Base-by-base conservation (phyloP, 163 green algal species). In the Picocystis sp. region DNA sequence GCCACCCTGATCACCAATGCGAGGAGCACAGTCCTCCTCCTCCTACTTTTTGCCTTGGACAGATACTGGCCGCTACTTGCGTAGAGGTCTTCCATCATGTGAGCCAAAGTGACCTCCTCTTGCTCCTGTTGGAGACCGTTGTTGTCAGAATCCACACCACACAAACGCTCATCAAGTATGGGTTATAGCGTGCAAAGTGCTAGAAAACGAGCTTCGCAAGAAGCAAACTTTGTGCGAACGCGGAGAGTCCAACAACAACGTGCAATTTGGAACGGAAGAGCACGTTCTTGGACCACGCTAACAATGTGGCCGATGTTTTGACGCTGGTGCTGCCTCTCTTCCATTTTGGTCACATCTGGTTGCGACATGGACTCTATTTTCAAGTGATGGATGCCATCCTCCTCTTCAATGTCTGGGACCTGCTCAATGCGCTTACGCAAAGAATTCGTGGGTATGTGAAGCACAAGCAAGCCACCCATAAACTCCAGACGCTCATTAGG, bases 271-370 rank as follows among this genome's bases (percentile, higher is more conserved):
- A 78, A 56, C 61, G 54, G 43, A 52, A 59, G 8, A 55, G 49
- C 2, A 25, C 43, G 0, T 41, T 81, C 8, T 49, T 76, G 11
- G 80, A 73, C 54, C 53, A 69, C 24, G 24, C 67, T 13, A 63
- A 83, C 12, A 51, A 81, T 19, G 49, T 24, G 2, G 17, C 52
- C 3, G 71, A 78, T 41, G 43, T 83, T 22, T 24, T 49, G 12
- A 52, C 65, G 47, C 41, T 62, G 29, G 1, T 50, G 0, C 57
- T 82, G 21, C 76, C 55, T 11, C n/a, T n/a, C 23, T 47, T 41
- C 17, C 74, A 82, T 58, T 73, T 72, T 54, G 47, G 52, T 22
- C 74, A 84, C 60, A 54, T 82, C 10, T 81, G 61, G 62, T 70
- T 52, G 14, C 55, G 71, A 46, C 68, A 72, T 49, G 72, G 66